Conservation (phyloP, 352 stramenopile genomes). For the Bremia lactucae region DNA sequence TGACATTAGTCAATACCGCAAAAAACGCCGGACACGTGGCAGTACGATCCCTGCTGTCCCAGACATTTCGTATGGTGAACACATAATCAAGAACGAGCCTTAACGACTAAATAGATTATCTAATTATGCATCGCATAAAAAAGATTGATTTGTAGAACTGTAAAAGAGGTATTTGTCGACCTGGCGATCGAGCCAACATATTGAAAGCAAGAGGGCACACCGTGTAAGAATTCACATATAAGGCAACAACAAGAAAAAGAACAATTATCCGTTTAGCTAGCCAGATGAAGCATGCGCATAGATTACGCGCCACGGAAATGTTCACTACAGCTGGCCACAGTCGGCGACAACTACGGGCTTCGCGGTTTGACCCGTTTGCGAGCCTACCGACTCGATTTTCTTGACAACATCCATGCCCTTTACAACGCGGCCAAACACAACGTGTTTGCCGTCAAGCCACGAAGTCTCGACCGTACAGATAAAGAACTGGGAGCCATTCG, state of each 20-base stretch:
- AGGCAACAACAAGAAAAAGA: background rate
- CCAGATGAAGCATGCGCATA: conserved; percentile 13
- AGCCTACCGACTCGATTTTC: conserved; percentile 92
- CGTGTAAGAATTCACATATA: too few relatives aligned
- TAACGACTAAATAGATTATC: conserved; percentile 1
- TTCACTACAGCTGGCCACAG: conserved; percentile 91
- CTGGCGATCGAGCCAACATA: too few relatives aligned
- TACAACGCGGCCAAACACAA: conserved; percentile 93
- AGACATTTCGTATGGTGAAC: background rate
- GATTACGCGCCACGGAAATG: too few relatives aligned
- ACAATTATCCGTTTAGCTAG: conserved; percentile 27
- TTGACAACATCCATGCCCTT: conserved; percentile 97
- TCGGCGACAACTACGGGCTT: conserved; percentile 90
- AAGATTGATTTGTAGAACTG: conserved; percentile 6
- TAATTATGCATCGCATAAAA: too few relatives aligned
- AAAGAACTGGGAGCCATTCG: conserved; percentile 97
- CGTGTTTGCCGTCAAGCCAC: conserved; percentile 88
- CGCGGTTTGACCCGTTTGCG: conserved; percentile 85
- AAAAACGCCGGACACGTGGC: conserved; percentile 22
- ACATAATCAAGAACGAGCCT: conserved; percentile 18
- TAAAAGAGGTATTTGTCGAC: too few relatives aligned
- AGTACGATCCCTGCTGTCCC: background rate
- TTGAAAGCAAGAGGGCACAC: too few relatives aligned
- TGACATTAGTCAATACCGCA: conserved; percentile 14
- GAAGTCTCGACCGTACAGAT: conserved; percentile 88